phyloP scores from a whole-genome alignment of 805 yeast genomes.

The Candida sanyiensis region DNA sequence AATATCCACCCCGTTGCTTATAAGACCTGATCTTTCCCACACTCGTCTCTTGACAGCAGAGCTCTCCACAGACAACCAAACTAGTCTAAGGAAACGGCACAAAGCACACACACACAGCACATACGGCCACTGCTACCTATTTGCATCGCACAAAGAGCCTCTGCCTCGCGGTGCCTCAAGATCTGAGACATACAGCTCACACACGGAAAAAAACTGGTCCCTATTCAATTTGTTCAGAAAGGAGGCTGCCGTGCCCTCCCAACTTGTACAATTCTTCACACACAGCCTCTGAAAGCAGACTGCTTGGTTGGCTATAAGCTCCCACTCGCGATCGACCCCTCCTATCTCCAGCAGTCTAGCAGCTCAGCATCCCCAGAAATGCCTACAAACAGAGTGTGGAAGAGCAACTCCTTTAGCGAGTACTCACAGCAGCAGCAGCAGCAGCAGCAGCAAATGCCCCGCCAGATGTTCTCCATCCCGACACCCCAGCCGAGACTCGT shows the following conservation, averaged over 20 bases:
- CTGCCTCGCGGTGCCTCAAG: too few relatives aligned
- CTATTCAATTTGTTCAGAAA: too few relatives aligned
- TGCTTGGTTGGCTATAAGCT: not conserved
- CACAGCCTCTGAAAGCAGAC: not conserved
- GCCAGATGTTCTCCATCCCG: constrained; percentile 1
- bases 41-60: too few relatives aligned
- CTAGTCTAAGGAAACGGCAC: too few relatives aligned
- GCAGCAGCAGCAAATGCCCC: constrained; percentile 6
- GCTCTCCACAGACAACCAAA: too few relatives aligned
- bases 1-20: too few relatives aligned
- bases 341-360: constrained; percentile 1
- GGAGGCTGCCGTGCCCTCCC: not conserved
- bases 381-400: constrained; percentile 7
- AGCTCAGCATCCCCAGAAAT: not conserved
- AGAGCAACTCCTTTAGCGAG: constrained; percentile 4
- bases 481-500: constrained; percentile 13
- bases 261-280: not conserved
- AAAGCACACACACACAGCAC: too few relatives aligned
- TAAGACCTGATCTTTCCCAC: too few relatives aligned
- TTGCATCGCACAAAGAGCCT: too few relatives aligned
- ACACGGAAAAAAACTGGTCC: too few relatives aligned
- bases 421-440: constrained; percentile 1
- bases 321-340: constrained; percentile 2
- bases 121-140: too few relatives aligned
- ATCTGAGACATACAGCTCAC: too few relatives aligned